Evolutionary conservation across 2,329 filamentous ascomycete species (phyloP), one percentile per base, ranked within the genome.

Genomic region (Sporothrix brunneoviolacea): DNA sequence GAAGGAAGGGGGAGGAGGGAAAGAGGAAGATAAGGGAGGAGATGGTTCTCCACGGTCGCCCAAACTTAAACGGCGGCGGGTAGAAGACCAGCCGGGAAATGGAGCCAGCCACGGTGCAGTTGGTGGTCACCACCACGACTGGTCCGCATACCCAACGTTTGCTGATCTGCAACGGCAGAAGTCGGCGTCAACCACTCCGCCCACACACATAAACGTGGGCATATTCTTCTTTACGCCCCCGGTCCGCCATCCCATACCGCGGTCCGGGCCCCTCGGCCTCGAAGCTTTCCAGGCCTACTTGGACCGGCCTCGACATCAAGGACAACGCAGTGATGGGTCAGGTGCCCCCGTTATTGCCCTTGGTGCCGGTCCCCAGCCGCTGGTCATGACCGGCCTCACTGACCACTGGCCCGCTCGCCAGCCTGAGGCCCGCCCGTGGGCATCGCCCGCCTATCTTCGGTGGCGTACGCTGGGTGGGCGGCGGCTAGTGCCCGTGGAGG

Each of bases 401-500:
- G 65, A 74, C 0, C 68, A 81, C 57, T 97, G 91, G 91, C 89
- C 91, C 0, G 91, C 91, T 0, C 66, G 85, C n/a, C 43, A 24
- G 3, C 18, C 27, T 4, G 16, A 70, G 3, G 70, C 74, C 1
- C 72, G 74, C 2, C 79, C 81, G 0, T 98, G 93, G 93, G 74
- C 70, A 8, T 79, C 75, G n/a, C 82, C 83, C 0, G 70, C 71
- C 0, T 95, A 96, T 64, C 80, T 95, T 51, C 72, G 89, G 10
- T 74, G 79, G 10, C 76, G 73, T 50, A 96, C 91, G 0, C 80
- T 95, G 32, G 77, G 73, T 3, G 93, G 93, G 0, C 74, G 83
- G 28, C 77, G 93, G 10, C 76, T 95, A 0, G 87, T 97, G 0
- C 91, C 91, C 0, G 78, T 96, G 3, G 91, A 97, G 64, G 67